A percentile compares a stretch with the other conserved stretches of the same genome.
Evolutionary conservation across 225 moss, liverwort and hornwort genomes (phyloP).

Genomic region (Bryoerythrophyllum caledonicum): DNA sequence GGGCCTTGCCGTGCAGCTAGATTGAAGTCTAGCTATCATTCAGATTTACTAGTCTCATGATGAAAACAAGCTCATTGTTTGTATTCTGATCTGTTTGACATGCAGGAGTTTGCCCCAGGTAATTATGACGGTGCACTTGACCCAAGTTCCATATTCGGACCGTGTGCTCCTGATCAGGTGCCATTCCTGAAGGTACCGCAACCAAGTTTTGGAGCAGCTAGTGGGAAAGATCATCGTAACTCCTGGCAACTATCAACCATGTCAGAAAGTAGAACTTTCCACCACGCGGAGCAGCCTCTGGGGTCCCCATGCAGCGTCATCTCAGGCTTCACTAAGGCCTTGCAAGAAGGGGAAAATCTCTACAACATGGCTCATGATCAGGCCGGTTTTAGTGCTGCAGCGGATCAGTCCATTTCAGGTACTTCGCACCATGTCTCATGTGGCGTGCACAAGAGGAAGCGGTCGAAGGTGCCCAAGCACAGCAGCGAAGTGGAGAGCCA

Average conservation of each 20-base stretch:
- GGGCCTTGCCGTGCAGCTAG: too few species aligned
- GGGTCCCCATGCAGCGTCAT: slow-evolving; percentile 59
- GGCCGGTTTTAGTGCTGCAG: not conserved
- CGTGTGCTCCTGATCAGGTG: slow-evolving; percentile 13
- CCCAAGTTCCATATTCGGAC: slow-evolving; percentile 4
- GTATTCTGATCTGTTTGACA: not conserved
- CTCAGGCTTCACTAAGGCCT: slow-evolving; percentile 36
- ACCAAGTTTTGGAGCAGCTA: slow-evolving; percentile 16
- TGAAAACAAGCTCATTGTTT: too few species aligned
- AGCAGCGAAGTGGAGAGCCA: slow-evolving; percentile 53
- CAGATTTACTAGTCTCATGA: too few species aligned
- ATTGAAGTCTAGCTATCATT: too few species aligned
- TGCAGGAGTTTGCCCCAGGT: slow-evolving; percentile 1
- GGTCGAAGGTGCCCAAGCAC: slow-evolving; percentile 30
- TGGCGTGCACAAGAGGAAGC: slow-evolving; percentile 36
- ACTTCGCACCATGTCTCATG: slow-evolving; percentile 3
- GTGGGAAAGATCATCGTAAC: not conserved
- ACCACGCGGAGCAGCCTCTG: slow-evolving; percentile 27
- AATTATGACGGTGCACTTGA: slow-evolving; percentile 1
- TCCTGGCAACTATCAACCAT: slow-evolving; percentile 21
- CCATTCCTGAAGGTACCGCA: slow-evolving; percentile 8
- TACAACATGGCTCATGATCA: slow-evolving; percentile 27
- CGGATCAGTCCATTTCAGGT: slow-evolving; percentile 1
- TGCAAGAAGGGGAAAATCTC: slow-evolving; percentile 27
- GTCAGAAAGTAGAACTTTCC: not conserved